Percentiles rank a stretch among this genome's conserved stretches.
Evolutionary conservation across 129 eudicot species (phyloP).

Genomic region (Escallonia herrerae): DNA sequence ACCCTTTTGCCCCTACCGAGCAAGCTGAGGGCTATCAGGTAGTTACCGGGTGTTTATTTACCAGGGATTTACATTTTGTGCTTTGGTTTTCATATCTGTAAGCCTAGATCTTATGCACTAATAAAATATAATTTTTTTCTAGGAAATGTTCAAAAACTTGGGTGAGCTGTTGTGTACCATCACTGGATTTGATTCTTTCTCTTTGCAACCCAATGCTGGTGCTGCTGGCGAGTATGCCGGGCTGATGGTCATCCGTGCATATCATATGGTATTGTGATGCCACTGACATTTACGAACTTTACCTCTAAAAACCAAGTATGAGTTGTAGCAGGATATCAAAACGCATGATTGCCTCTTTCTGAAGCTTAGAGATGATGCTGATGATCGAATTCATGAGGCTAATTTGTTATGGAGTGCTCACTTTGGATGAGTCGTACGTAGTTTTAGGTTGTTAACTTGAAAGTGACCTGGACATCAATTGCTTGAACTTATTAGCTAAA

Average conservation of each 20-base stretch:
- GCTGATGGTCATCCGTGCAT: slow-evolving; percentile 95
- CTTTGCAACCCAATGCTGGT: slow-evolving; percentile 98
- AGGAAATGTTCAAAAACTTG: slow-evolving; percentile 89
- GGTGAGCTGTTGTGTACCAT: slow-evolving; percentile 79
- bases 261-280: slow-evolving; percentile 57
- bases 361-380: background rate
- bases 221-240: slow-evolving; percentile 99
- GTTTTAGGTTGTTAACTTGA: background rate
- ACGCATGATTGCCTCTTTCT: background rate
- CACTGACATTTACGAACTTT: background rate
- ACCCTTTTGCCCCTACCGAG: slow-evolving; percentile 91
- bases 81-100: background rate
- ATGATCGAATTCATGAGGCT: background rate
- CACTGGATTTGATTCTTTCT: slow-evolving; percentile 91
- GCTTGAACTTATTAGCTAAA: too few relatives aligned
- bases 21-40: slow-evolving; percentile 88
- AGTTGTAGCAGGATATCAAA: background rate
- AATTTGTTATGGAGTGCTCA: background rate
- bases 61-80: background rate
- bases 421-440: background rate
- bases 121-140: slow-evolving; percentile 12
- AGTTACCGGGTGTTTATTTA: slow-evolving; percentile 1
- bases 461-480: too few relatives aligned
- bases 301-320: background rate
- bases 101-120: background rate